phyloP scores from a whole-genome alignment of 2,329 filamentous ascomycete species.

The Aureobasidium melanogenum region DNA sequence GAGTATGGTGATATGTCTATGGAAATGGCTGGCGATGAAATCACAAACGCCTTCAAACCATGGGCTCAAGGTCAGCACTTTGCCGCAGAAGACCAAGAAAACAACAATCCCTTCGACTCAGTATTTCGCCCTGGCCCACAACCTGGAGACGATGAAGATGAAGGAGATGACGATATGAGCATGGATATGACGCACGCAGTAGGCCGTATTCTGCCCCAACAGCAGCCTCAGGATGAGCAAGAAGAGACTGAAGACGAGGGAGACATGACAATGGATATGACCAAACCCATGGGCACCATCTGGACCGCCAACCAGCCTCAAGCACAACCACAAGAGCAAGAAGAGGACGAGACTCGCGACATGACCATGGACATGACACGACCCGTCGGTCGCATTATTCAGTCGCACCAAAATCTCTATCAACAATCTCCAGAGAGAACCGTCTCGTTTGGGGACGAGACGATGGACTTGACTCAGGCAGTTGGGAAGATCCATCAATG shows the following conservation, averaged over 20 bases:
- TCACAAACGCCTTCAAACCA: conserved; percentile 65
- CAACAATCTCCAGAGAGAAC: background rate
- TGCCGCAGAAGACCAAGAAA: conserved; percentile 37
- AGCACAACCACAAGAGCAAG: conserved; percentile 24
- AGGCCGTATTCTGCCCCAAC: conserved; percentile 54
- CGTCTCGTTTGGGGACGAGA: conserved; percentile 41
- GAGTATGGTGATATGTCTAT: conserved; percentile 40
- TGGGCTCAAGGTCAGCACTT: conserved; percentile 53
- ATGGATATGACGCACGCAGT: conserved; percentile 89
- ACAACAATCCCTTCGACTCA: conserved; percentile 40
- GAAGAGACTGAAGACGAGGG: conserved; percentile 5
- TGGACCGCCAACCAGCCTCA: background rate
- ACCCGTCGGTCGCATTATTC: conserved; percentile 63
- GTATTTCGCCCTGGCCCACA: conserved; percentile 26
- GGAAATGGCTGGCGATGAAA: conserved; percentile 52
- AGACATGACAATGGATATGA: conserved; percentile 12
- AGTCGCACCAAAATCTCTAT: background rate
- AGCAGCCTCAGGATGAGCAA: background rate
- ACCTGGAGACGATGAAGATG: conserved; percentile 31
- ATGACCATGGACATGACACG: conserved; percentile 93
- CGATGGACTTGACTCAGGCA: conserved; percentile 49
- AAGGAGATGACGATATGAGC: conserved; percentile 56
- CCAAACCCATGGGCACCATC: conserved; percentile 6
- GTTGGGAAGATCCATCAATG: conserved; percentile 41
- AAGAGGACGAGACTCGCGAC: conserved; percentile 41